These are phyloP conservation scores for Dalbergia oliveri DNA, from an alignment of 306 rosid species.

Conservation along the genomic window DNA sequence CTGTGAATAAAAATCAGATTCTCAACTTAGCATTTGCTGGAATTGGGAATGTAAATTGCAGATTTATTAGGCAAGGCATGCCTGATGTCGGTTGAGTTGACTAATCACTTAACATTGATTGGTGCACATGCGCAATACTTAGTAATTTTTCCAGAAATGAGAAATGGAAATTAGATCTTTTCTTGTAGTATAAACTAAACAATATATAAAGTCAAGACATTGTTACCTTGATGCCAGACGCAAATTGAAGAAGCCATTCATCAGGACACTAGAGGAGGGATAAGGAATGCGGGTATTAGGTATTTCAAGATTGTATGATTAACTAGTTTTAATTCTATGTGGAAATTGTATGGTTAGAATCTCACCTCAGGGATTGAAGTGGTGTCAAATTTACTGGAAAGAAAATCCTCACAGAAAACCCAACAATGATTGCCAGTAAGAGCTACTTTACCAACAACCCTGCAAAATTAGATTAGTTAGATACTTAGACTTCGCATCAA, in stretches of 20 bases:
- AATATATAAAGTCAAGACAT: conserved; percentile 14
- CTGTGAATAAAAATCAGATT: conserved; percentile 53
- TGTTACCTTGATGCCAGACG: conserved; percentile 83
- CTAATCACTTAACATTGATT: neutral
- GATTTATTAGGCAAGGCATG: conserved; percentile 25
- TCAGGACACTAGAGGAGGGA: conserved; percentile 66
- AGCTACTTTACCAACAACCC: conserved; percentile 84
- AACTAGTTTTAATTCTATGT: conserved; percentile 16
- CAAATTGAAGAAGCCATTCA: conserved; percentile 88
- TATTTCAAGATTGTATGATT: conserved; percentile 14
- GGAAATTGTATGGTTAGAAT: conserved; percentile 40
- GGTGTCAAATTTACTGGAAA: conserved; percentile 48
- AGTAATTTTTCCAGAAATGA: conserved; percentile 17
- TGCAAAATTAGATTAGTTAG: conserved; percentile 42
- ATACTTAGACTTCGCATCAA: conserved; percentile 13
- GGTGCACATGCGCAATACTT: neutral
- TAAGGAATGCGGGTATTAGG: conserved; percentile 44
- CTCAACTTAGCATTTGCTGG: conserved; percentile 15
- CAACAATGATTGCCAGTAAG: conserved; percentile 70
- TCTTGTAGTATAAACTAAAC: neutral
- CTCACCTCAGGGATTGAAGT: conserved; percentile 64
- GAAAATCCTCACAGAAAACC: conserved; percentile 60
- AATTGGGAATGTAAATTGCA: conserved; percentile 9
- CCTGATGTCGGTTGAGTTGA: neutral
- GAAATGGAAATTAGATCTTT: conserved; percentile 24